Evolutionary conservation across 148 eudicot genomes (phyloP).

Genomic region (Spergularia marina): DNA sequence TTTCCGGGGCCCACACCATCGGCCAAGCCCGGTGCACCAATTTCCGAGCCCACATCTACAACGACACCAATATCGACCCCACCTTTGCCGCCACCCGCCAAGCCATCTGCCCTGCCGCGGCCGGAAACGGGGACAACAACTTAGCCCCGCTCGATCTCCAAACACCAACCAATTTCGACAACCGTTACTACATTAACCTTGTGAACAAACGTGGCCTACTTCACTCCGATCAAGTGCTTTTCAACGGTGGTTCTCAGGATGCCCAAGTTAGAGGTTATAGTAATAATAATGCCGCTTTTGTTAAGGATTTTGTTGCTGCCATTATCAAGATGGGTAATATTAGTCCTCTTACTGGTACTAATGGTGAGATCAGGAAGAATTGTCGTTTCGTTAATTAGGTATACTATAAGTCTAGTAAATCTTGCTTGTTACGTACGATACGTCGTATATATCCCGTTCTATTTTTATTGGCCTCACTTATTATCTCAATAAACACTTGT

Average conservation of each 20-base stretch:
- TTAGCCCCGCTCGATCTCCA: conserved; percentile 41
- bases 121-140: conserved; percentile 33
- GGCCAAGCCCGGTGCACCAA: conserved; percentile 46
- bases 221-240: conserved; percentile 54
- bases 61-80: conserved; percentile 46
- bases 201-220: conserved; percentile 38
- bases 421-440: too few species aligned
- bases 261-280: conserved; percentile 32
- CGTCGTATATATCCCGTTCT: too few species aligned
- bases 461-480: too few species aligned
- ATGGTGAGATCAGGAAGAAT: conserved; percentile 50
- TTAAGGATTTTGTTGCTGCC: conserved; percentile 43
- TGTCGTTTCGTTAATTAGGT: conserved; percentile 38
- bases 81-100: conserved; percentile 32
- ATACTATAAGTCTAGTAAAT: too few species aligned
- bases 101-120: conserved; percentile 32
- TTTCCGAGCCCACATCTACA: conserved; percentile 45
- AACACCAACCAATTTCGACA: conserved; percentile 37
- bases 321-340: conserved; percentile 59
- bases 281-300: conserved; percentile 23
- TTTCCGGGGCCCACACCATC: conserved; percentile 60
- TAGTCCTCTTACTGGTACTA: conserved; percentile 47
- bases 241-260: conserved; percentile 51
- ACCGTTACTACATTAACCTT: conserved; percentile 39
- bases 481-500: too few species aligned